A percentile compares a stretch with the other conserved stretches of the same genome.
These are phyloP conservation scores for Teratosphaeria destructans DNA, from an alignment of 2,329 filamentous ascomycete genomes.

Conservation along the genomic window DNA sequence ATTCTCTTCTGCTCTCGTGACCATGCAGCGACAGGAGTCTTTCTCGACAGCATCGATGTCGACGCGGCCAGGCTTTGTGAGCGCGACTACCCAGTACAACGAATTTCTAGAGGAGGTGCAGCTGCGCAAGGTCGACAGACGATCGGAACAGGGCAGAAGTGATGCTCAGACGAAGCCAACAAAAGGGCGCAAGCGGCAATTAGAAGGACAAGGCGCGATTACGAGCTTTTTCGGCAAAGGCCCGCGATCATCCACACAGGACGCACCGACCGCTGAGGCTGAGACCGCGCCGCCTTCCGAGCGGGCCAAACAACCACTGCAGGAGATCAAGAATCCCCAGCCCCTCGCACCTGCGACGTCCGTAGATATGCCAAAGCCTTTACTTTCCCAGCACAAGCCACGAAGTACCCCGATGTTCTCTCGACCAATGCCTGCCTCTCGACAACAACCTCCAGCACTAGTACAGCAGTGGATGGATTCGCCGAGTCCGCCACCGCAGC, in stretches of 20 bases:
- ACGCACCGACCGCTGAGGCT: not conserved
- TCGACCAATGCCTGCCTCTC: not conserved
- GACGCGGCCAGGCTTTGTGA: slow-evolving; percentile 24
- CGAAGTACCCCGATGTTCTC: slow-evolving; percentile 19
- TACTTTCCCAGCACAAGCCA: slow-evolving; percentile 11
- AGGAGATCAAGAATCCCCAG: not conserved
- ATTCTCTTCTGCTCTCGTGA: slow-evolving; percentile 5
- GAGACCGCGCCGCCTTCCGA: not conserved
- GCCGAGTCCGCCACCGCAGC: slow-evolving; percentile 32
- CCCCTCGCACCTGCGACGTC: not conserved
- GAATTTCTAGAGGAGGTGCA: slow-evolving; percentile 29
- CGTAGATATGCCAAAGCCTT: not conserved
- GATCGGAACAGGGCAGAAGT: slow-evolving; percentile 11
- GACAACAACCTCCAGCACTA: not conserved
- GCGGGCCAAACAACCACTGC: not conserved
- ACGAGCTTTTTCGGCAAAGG: slow-evolving; percentile 39
- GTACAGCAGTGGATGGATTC: slow-evolving; percentile 38
- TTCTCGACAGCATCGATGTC: slow-evolving; percentile 21
- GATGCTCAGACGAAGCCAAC: slow-evolving; percentile 10
- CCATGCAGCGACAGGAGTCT: slow-evolving; percentile 15
- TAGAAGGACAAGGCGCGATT: slow-evolving; percentile 42
- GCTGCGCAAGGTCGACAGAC: slow-evolving; percentile 18
- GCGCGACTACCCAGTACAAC: slow-evolving; percentile 28
- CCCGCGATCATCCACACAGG: not conserved
- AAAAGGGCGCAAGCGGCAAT: slow-evolving; percentile 29